Percentiles rank a stretch among this genome's conserved stretches.
phyloP scores from a whole-genome alignment of 78 protist genomes.

The Andalucia godoyi region DNA sequence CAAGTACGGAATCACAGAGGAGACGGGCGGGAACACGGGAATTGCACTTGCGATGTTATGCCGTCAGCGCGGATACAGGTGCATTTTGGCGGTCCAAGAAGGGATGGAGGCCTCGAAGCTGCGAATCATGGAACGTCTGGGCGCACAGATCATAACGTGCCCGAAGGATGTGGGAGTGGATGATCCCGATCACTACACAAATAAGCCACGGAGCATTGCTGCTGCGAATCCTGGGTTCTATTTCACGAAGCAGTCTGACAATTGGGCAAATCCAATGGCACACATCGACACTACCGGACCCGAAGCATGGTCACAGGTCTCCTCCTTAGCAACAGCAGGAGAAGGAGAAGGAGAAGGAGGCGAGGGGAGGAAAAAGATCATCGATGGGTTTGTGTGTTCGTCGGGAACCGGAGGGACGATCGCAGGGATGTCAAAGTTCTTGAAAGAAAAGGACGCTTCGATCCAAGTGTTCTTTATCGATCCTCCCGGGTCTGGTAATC shows the following conservation, averaged over 20 bases:
- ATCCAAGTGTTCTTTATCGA: too few species aligned
- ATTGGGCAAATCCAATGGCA: conserved; percentile 29
- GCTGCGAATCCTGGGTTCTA: not conserved
- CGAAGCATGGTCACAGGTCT: conserved; percentile 13
- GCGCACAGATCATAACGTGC: not conserved
- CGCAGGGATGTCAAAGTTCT: not conserved
- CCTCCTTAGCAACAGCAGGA: too few species aligned
- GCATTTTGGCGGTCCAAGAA: conserved; percentile 7
- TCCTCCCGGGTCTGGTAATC: too few species aligned
- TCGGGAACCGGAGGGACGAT: conserved; percentile 31
- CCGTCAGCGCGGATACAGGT: conserved; percentile 19
- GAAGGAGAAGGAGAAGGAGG: too few species aligned
- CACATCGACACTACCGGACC: conserved; percentile 47
- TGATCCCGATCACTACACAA: conserved; percentile 28
- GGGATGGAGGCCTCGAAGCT: not conserved
- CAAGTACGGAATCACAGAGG: conserved; percentile 12
- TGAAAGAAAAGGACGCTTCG: not conserved
- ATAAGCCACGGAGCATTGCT: conserved; percentile 1
- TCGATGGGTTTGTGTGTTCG: conserved; percentile 2
- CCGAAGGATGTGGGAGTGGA: conserved; percentile 11
- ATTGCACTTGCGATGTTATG: conserved; percentile 11
- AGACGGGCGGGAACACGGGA: conserved; percentile 14
- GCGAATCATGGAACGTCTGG: not conserved
- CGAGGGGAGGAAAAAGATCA: too few species aligned
- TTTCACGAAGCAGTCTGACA: conserved; percentile 30